Conservation (phyloP, 2,329 filamentous ascomycete genomes). For the Ophiostoma piceae region DNA sequence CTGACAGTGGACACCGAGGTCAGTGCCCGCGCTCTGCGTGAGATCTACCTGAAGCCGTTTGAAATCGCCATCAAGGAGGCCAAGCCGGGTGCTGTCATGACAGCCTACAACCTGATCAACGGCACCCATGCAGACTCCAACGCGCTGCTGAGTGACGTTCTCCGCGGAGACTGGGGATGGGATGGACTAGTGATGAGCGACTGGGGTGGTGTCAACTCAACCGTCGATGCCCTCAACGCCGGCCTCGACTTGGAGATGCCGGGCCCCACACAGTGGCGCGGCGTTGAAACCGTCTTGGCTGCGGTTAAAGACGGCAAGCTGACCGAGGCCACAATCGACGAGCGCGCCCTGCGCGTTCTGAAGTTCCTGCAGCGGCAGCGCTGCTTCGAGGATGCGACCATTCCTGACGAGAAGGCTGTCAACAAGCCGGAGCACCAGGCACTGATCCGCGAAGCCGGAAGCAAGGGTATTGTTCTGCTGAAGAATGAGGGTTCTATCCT, state of each 20-base stretch:
- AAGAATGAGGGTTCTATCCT: constrained; percentile 13
- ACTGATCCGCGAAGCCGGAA: constrained; percentile 18
- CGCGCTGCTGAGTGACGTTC: constrained; percentile 9
- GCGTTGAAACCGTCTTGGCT: neutral
- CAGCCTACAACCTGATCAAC: constrained; percentile 15
- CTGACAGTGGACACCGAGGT: neutral
- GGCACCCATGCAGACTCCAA: constrained; percentile 14
- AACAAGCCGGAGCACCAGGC: constrained; percentile 15
- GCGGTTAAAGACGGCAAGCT: constrained; percentile 8
- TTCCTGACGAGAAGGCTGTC: constrained; percentile 1
- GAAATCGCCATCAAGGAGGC: constrained; percentile 16
- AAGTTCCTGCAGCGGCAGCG: neutral
- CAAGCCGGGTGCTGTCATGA: constrained; percentile 13
- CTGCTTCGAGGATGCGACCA: constrained; percentile 6
- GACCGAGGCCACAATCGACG: constrained; percentile 8
- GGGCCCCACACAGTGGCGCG: constrained; percentile 8
- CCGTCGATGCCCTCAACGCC: constrained; percentile 1
- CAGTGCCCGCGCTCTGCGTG: constrained; percentile 1
- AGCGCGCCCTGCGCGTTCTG: constrained; percentile 7
- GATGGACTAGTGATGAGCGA: constrained; percentile 16
- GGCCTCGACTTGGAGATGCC: constrained; percentile 18
- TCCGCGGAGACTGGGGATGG: constrained; percentile 17
- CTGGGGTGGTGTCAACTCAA: constrained; percentile 11
- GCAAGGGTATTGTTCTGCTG: constrained; percentile 13
- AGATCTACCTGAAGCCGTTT: constrained; percentile 18